Conservation (phyloP, 768 basidiomycete genomes). For the Leucogyrophana mollusca region DNA sequence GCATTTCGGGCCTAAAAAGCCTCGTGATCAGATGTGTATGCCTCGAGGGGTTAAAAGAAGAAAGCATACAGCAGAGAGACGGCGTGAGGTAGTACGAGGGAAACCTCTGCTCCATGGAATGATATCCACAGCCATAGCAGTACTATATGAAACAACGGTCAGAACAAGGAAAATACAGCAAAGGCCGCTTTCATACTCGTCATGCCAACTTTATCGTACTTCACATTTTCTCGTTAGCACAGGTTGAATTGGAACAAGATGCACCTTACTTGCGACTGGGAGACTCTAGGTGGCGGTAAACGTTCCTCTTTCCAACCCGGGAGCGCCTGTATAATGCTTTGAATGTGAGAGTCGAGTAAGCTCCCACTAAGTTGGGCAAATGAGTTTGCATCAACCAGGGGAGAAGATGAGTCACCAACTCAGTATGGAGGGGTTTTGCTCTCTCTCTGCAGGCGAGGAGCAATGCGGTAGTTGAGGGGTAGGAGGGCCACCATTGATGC, state of each 20-base stretch:
- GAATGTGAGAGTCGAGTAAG: conserved; percentile 55
- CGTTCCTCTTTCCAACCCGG: conserved; percentile 73
- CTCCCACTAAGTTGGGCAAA: conserved; percentile 39
- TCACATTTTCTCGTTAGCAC: conserved; percentile 12
- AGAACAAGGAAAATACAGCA: conserved; percentile 1
- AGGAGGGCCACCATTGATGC: conserved; percentile 69
- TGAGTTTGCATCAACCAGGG: too few relatives aligned
- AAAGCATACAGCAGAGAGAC: conserved; percentile 68
- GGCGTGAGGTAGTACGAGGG: conserved; percentile 74
- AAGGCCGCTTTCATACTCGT: conserved; percentile 72
- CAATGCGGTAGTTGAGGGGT: conserved; percentile 53
- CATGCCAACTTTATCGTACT: conserved; percentile 88
- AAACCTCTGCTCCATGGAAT: conserved; percentile 72
- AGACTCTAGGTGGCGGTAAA: conserved; percentile 82
- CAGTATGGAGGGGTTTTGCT: conserved; percentile 59
- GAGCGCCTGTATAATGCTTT: conserved; percentile 55
- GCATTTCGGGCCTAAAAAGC: conserved; percentile 88
- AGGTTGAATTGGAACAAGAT: not conserved
- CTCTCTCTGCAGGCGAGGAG: conserved; percentile 50
- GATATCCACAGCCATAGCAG: conserved; percentile 80
- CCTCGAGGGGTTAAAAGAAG: not conserved
- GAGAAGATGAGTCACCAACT: conserved; percentile 46
- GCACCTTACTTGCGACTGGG: conserved; percentile 64
- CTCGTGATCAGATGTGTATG: conserved; percentile 11
- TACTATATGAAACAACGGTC: conserved; percentile 40